phyloP scores from a whole-genome alignment of 2,329 filamentous ascomycete species.

The Xylaria arbuscula region DNA sequence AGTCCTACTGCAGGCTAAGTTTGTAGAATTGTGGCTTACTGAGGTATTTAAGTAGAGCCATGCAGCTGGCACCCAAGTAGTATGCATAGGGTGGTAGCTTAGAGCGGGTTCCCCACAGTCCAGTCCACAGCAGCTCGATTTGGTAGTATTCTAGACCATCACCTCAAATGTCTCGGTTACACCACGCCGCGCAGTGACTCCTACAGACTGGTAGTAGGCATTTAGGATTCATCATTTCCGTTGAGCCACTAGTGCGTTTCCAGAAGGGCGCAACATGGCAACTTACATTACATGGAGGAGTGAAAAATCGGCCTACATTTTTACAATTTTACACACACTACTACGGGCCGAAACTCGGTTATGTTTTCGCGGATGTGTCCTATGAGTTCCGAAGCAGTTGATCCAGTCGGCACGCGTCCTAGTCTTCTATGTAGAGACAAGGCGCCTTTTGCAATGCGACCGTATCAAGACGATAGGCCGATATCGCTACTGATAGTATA shows the following conservation, averaged over 20 bases:
- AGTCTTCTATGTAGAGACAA: background rate
- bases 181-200: background rate
- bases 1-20: background rate
- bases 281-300: background rate
- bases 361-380: background rate
- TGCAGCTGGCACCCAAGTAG: slow-evolving; percentile 17
- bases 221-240: background rate
- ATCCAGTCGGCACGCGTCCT: background rate
- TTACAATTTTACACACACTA: background rate
- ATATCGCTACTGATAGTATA: slow-evolving; percentile 26
- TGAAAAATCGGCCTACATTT: too few species aligned
- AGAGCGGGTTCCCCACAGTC: slow-evolving; percentile 13
- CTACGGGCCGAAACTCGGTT: background rate
- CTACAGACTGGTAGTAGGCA: background rate
- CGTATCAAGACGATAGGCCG: slow-evolving; percentile 14
- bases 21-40: too few species aligned
- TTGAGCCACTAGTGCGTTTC: background rate
- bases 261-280: background rate
- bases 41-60: too few species aligned
- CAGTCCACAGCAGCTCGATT: slow-evolving; percentile 10
- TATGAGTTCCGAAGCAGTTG: background rate
- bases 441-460: slow-evolving; percentile 5
- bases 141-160: slow-evolving; percentile 26
- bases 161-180: slow-evolving; percentile 9
- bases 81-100: too few species aligned